Conservation (phyloP, 257 asterid species). For the Euphrasia confusa region DNA sequence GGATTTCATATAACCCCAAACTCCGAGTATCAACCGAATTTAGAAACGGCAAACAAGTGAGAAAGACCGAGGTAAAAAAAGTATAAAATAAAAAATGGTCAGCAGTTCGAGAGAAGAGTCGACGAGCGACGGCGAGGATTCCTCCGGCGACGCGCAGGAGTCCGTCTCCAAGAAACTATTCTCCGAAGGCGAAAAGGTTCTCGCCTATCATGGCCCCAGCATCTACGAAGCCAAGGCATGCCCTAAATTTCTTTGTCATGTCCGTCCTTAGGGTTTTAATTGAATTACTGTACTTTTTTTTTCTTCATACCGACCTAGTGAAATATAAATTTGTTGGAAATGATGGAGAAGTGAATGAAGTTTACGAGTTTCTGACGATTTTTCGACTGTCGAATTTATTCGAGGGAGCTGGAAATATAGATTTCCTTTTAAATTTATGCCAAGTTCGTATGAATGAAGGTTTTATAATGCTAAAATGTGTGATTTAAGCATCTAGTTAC, state of each 20-base stretch:
- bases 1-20: too few species aligned
- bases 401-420: neutral
- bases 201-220: conserved; percentile 87
- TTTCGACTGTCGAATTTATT: neutral
- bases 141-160: conserved; percentile 65
- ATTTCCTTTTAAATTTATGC: too few species aligned
- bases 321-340: neutral
- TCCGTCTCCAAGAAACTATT: conserved; percentile 46
- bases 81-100: conserved; percentile 10
- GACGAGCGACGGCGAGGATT: conserved; percentile 59
- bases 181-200: conserved; percentile 84
- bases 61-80: too few species aligned
- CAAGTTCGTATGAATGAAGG: neutral
- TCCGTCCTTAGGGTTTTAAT: conserved; percentile 28
- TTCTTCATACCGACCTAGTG: neutral
- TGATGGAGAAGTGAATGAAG: neutral
- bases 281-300: conserved; percentile 7
- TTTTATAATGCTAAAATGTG: conserved; percentile 1
- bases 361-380: neutral
- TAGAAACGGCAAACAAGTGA: too few species aligned
- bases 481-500: conserved; percentile 2
- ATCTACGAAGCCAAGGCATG: conserved; percentile 52
- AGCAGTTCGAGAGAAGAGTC: conserved; percentile 53
- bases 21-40: too few species aligned
- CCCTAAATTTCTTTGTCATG: conserved; percentile 8